Conservation (phyloP, 495 filamentous ascomycete species). For the Aspergillus biplanus region DNA sequence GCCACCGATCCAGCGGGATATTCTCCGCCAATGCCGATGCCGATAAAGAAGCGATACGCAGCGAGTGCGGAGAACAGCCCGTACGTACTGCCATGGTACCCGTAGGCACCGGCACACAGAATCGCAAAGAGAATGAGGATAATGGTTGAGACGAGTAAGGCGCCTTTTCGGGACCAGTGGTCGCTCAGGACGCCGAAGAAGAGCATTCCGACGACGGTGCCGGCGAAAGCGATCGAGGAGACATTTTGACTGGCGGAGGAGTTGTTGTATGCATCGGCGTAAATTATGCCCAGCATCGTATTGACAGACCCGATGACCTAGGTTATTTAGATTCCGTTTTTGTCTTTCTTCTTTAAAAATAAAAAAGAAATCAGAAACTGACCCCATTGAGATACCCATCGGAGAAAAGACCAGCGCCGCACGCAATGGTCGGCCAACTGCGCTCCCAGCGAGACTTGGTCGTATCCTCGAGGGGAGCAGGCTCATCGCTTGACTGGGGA, state of each 20-base stretch:
- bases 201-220: constrained; percentile 84
- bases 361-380: constrained; percentile 20
- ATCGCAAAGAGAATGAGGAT: constrained; percentile 85
- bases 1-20: constrained; percentile 90
- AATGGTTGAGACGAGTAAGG: constrained; percentile 76
- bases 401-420: constrained; percentile 86
- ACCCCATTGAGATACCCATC: constrained; percentile 90
- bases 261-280: constrained; percentile 62
- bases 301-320: constrained; percentile 85
- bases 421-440: constrained; percentile 73
- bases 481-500: constrained; percentile 20
- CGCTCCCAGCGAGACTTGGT: constrained; percentile 61
- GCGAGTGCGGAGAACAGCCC: constrained; percentile 83
- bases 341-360: too few species aligned
- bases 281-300: constrained; percentile 68
- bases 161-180: constrained; percentile 80
- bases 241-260: constrained; percentile 73
- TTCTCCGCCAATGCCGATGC: constrained; percentile 70
- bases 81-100: constrained; percentile 58
- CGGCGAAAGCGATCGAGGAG: constrained; percentile 81
- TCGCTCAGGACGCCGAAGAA: constrained; percentile 83
- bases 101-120: constrained; percentile 77
- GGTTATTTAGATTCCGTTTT: too few species aligned
- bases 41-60: constrained; percentile 82
- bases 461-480: constrained; percentile 40